phyloP scores from a whole-genome alignment of 2,329 filamentous ascomycete species.

The Botrytis fabae region DNA sequence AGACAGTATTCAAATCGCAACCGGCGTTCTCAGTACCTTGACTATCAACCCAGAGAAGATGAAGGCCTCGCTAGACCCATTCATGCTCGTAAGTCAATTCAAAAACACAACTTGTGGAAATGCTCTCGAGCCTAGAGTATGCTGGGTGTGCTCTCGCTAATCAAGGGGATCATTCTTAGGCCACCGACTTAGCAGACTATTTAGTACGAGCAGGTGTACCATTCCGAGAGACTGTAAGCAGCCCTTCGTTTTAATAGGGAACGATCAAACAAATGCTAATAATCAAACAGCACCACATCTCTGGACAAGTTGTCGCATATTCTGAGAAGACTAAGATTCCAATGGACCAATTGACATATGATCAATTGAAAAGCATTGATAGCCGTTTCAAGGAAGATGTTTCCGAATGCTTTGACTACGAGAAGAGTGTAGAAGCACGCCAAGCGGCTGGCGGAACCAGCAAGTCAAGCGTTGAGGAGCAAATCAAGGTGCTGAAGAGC shows the following conservation, averaged over 20 bases:
- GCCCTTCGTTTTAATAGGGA: neutral
- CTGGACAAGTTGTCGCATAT: slow-evolving; percentile 69
- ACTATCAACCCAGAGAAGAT: slow-evolving; percentile 71
- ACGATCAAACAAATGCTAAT: neutral
- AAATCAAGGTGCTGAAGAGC: slow-evolving; percentile 55
- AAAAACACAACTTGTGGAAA: neutral
- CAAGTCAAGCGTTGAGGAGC: slow-evolving; percentile 63
- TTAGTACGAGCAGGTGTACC: slow-evolving; percentile 67
- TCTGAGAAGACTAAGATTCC: slow-evolving; percentile 65
- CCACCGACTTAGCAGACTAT: slow-evolving; percentile 64
- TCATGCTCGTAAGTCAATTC: slow-evolving; percentile 60
- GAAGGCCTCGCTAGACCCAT: slow-evolving; percentile 73
- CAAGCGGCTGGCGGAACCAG: slow-evolving; percentile 77
- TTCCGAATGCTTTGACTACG: slow-evolving; percentile 72
- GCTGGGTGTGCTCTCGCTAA: neutral
- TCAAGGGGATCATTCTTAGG: slow-evolving; percentile 9
- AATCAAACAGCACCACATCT: slow-evolving; percentile 62
- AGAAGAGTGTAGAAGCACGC: slow-evolving; percentile 78
- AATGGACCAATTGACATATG: slow-evolving; percentile 66
- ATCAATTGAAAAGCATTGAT: slow-evolving; percentile 69
- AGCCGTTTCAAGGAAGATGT: slow-evolving; percentile 71
- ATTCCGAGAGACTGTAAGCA: slow-evolving; percentile 65
- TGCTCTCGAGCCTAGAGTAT: slow-evolving; percentile 12
- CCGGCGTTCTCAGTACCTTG: slow-evolving; percentile 75
- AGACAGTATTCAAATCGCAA: slow-evolving; percentile 80